Conservation (phyloP, 495 filamentous ascomycete genomes). For the Hypoxylon perforatum region DNA sequence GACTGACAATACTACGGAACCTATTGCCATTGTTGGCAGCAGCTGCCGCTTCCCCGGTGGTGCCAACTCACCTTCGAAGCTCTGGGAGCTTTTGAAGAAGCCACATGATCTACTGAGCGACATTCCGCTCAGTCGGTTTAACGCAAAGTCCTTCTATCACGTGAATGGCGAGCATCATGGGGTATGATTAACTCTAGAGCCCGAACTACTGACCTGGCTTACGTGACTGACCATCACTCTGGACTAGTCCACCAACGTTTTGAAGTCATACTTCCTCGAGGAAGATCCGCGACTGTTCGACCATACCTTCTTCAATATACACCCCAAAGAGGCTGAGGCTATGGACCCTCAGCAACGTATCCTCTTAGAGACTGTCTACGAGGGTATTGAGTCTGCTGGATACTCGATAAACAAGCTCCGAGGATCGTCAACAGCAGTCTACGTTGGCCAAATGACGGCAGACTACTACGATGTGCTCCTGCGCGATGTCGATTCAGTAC, state of each 20-base stretch:
- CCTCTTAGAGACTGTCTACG: conserved; percentile 62
- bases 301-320: conserved; percentile 66
- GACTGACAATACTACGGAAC: not conserved
- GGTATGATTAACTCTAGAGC: not conserved
- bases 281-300: conserved; percentile 65
- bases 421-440: conserved; percentile 51
- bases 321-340: conserved; percentile 61
- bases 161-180: conserved; percentile 39
- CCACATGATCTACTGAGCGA: not conserved
- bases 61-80: conserved; percentile 48
- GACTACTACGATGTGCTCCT: conserved; percentile 51
- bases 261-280: conserved; percentile 55
- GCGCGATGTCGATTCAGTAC: conserved; percentile 33
- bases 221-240: too few relatives aligned
- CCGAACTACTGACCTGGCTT: too few relatives aligned
- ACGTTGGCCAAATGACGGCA: conserved; percentile 48
- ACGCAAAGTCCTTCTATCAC: conserved; percentile 68
- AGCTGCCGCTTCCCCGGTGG: conserved; percentile 61
- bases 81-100: conserved; percentile 50
- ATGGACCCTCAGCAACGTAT: conserved; percentile 67
- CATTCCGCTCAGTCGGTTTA: conserved; percentile 69
- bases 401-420: conserved; percentile 39
- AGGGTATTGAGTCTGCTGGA: conserved; percentile 64
- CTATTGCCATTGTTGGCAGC: conserved; percentile 63
- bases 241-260: conserved; percentile 44